A percentile compares a stretch with the other conserved stretches of the same genome.
Conservation (phyloP, 129 eudicot genomes). For the Artemisia annua region DNA sequence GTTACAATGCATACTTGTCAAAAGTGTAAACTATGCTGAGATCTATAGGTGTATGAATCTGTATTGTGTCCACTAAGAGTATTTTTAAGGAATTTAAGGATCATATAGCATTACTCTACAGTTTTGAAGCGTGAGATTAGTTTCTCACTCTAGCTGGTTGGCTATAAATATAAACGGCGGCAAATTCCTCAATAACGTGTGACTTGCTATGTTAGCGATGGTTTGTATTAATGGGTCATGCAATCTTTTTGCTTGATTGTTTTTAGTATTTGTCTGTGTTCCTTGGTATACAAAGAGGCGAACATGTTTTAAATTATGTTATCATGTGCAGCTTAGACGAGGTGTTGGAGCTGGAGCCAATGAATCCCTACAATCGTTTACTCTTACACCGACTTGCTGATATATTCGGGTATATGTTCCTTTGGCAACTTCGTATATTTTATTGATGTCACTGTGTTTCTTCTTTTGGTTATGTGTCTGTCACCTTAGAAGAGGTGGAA, state of each 20-base stretch:
- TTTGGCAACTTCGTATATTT: background rate
- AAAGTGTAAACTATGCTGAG: no score
- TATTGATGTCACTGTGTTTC: background rate
- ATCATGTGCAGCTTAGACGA: slow-evolving; percentile 59
- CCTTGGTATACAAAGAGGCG: slow-evolving; percentile 1
- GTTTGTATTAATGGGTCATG: slow-evolving; percentile 1
- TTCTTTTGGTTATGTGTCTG: background rate
- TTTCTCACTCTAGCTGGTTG: no score
- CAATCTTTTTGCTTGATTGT: background rate
- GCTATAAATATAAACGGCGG: no score
- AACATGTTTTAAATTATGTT: slow-evolving; percentile 9
- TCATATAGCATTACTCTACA: no score
- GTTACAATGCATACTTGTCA: no score
- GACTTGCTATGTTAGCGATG: background rate
- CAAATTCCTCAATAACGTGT: no score
- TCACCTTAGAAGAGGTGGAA: background rate
- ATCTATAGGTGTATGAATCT: no score
- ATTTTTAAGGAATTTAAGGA: no score
- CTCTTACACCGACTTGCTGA: slow-evolving; percentile 98
- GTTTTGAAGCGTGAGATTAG: no score
- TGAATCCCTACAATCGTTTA: slow-evolving; percentile 83
- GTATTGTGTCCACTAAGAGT: no score
- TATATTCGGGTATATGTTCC: slow-evolving; percentile 74
- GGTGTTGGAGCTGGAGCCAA: slow-evolving; percentile 84
- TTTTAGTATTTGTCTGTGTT: background rate